These are phyloP conservation scores for Pythium volutum DNA, from an alignment of 352 stramenopile species.

Conservation along the genomic window DNA sequence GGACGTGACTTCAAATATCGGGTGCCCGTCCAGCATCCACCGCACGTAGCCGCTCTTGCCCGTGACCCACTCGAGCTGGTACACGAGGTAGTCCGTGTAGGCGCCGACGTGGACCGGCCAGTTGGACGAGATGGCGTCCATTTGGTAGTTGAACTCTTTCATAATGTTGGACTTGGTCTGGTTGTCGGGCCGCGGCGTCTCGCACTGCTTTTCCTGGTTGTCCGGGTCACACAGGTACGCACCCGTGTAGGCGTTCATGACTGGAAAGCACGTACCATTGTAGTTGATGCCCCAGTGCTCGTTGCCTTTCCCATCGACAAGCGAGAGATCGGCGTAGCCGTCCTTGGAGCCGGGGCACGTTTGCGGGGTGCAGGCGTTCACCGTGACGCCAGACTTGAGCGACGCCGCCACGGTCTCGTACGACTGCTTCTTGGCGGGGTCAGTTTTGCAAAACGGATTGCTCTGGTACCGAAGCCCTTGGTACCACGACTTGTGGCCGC, in stretches of 20 bases:
- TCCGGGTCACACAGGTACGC: conserved; percentile 34
- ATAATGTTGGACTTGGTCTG: conserved; percentile 49
- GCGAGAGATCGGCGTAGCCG: conserved; percentile 45
- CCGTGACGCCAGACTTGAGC: conserved; percentile 42
- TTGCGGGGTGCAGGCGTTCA: conserved; percentile 38
- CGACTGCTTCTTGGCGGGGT: conserved; percentile 17
- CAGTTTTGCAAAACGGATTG: conserved; percentile 37
- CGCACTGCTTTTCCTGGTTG: conserved; percentile 38
- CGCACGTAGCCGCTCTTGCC: conserved; percentile 59
- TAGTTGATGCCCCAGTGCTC: conserved; percentile 34
- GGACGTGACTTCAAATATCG: conserved; percentile 60
- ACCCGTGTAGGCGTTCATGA: conserved; percentile 24
- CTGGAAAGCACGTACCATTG: conserved; percentile 14
- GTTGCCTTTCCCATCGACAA: conserved; percentile 37
- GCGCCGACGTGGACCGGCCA: conserved; percentile 59
- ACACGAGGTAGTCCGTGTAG: conserved; percentile 56
- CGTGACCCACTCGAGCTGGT: conserved; percentile 75
- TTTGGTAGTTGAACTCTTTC: conserved; percentile 71
- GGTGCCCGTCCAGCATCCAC: conserved; percentile 58
- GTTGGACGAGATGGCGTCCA: conserved; percentile 75
- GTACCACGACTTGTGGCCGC: conserved; percentile 49
- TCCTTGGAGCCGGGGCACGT: conserved; percentile 54
- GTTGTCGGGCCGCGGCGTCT: conserved; percentile 34
- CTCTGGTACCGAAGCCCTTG: conserved; percentile 51
- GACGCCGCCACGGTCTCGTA: conserved; percentile 43